Base-by-base conservation (phyloP, 768 basidiomycete species). In the Floccularia luteovirens region DNA sequence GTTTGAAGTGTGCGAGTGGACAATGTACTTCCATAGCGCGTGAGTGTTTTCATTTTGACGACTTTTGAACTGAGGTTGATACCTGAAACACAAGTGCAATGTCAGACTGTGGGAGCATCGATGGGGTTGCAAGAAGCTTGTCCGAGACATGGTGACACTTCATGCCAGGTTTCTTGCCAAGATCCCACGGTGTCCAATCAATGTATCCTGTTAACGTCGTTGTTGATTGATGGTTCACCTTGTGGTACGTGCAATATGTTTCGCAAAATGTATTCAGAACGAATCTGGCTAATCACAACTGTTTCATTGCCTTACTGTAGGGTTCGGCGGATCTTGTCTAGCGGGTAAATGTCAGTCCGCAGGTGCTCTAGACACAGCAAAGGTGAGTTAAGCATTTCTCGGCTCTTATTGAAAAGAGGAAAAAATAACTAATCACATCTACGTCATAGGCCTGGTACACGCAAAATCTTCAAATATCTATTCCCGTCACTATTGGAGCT, bases 91-190 rank as follows among this genome's bases (percentile, higher is more conserved):
- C 7, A 50, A 84, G 82, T 62, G 33, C 89, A 93, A 77, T 93
- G 89, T 57, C 73, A 76, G 53, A 70, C 63, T 20, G 74, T 82
- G 43, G 88, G 89, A 5, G 63, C 76, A 5, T 77, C 81, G n/a
- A 69, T 90, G 72, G 74, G 74, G 42, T 66, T 90, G 31, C 67
- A 65, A n/a, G 57, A 59, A 33, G 79, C 77, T 2, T 91, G 90
- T 58, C 75, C 81, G 1, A 73, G 63, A 50, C 70, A 63, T 40
- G 70, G 70, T 51, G 77, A 85, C 57, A 71, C 68, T 40, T 70
- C 70, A 27, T 92, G 90, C 58, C 78, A 81, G 51, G 80, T 92
- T 36, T 80, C 82, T 3, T 94, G 90, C 57, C 73, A 79, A 54
- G 81, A 85, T 60, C 90, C 90, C 3, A 68, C 45, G 12, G 57